phyloP scores from a whole-genome alignment of 2,329 filamentous ascomycete genomes.

The Calonectria leucothoes region DNA sequence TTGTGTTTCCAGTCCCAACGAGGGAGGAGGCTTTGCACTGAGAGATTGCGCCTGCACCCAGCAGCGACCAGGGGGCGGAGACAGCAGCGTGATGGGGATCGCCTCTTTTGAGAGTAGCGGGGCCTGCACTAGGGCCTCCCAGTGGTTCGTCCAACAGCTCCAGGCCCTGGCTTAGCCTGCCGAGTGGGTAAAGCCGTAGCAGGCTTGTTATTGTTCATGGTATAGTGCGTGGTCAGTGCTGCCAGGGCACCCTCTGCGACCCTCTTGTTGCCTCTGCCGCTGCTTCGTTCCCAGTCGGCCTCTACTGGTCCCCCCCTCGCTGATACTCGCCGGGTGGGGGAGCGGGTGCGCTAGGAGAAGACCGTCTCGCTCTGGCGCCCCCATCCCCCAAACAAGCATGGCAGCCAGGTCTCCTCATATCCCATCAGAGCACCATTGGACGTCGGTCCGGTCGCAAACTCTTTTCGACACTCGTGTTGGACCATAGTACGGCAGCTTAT shows the following conservation, averaged over 20 bases:
- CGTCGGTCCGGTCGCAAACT: not conserved
- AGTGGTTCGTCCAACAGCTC: conserved; percentile 7
- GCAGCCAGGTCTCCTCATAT: not conserved
- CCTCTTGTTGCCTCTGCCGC: not conserved
- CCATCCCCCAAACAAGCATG: not conserved
- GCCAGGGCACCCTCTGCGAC: not conserved
- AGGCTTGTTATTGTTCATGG: conserved; percentile 7
- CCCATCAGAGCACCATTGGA: not conserved
- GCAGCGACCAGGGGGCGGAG: conserved; percentile 7
- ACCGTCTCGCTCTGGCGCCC: conserved; percentile 32
- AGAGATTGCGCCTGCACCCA: conserved; percentile 17
- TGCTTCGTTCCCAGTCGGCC: not conserved
- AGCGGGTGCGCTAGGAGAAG: conserved; percentile 36
- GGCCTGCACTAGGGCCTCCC: conserved; percentile 3
- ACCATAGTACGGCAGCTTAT: not conserved
- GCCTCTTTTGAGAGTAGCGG: conserved; percentile 3
- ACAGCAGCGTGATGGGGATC: conserved; percentile 1
- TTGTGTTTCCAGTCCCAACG: not conserved
- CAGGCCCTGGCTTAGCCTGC: conserved; percentile 6
- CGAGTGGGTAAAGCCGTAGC: conserved; percentile 9
- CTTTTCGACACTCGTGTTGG: not conserved
- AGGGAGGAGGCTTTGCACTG: conserved; percentile 10
- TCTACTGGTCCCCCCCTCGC: not conserved
- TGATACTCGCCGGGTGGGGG: conserved; percentile 10
- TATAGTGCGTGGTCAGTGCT: conserved; percentile 3